Evolutionary conservation across 1,284 basidiomycete genomes (phyloP), one percentile per base, ranked within the genome.

Genomic region (Athelia psychrophila): DNA sequence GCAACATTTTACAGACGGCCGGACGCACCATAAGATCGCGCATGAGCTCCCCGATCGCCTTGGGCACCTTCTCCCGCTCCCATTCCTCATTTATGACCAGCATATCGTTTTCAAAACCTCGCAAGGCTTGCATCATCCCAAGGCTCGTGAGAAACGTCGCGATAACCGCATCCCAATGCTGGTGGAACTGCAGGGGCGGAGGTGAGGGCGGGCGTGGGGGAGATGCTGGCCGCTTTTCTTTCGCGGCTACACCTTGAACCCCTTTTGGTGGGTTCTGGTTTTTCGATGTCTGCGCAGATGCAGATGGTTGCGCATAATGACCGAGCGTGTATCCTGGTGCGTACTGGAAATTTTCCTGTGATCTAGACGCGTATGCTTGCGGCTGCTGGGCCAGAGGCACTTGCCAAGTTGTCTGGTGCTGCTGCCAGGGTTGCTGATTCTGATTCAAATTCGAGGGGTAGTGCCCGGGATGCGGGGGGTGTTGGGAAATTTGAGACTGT

Each of bases 71-170:
- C 51, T 74, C 70, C 46, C 71, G 70, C 64, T 91, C 88, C 76
- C 80, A 86, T 1, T 82, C 80, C 1, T 75, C 62, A 55, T 83
- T 90, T 67, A 91, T 66, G 3, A 88, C 75, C 9, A 91, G 62
- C 69, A 91, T 79, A 60, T 91, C 89, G 20, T 76, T 67, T 59
- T 88, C 83, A 53, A 91, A 81, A 0, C 84, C 88, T 46, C 71
- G 71, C 30, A 83, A 60, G 1, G 86, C 74, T 61, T 90, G 85
- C 2, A 69, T 74, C 16, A 91, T 64, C 1, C 86, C 83, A 5
- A 82, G 72, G 47, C 75, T 67, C 10, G 68, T 61, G 49, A 89
- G 61, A 51, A 91, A 90, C 1, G 68, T 57, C 49, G 72, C 75
- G 33, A 90, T 57, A 12, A 76, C 75, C 9, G 72, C 67, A 54